phyloP scores from a whole-genome alignment of 495 filamentous ascomycete genomes.

The Thozetella sp. region DNA sequence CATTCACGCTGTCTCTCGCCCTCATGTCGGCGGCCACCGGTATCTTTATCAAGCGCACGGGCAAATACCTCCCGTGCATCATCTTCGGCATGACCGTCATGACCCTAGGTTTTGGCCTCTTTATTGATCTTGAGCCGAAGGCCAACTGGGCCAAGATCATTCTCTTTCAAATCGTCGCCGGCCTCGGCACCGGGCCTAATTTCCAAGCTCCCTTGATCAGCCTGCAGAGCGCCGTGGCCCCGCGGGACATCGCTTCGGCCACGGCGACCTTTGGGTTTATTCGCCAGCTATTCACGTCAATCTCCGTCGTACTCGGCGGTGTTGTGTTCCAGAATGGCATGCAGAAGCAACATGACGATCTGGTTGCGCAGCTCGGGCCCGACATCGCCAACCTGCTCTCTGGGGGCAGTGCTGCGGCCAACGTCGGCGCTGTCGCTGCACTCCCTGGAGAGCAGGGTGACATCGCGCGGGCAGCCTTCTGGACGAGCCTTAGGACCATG shows the following conservation, averaged over 20 bases:
- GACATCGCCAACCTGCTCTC: conserved; percentile 41
- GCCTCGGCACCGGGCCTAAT: conserved; percentile 66
- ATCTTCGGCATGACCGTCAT: conserved; percentile 57
- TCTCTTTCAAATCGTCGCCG: conserved; percentile 64
- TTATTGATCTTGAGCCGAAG: conserved; percentile 55
- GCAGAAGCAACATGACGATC: conserved; percentile 39
- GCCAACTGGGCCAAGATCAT: conserved; percentile 62
- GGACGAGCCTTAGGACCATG: conserved; percentile 61
- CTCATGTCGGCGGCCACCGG: conserved; percentile 65
- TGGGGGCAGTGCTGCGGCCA: conserved; percentile 58
- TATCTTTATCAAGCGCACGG: conserved; percentile 74
- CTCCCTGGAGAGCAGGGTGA: conserved; percentile 47
- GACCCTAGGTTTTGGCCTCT: conserved; percentile 66
- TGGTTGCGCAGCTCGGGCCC: conserved; percentile 40
- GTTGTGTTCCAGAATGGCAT: conserved; percentile 77
- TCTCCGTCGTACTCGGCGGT: conserved; percentile 76
- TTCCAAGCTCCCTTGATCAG: conserved; percentile 82
- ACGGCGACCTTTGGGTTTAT: conserved; percentile 77
- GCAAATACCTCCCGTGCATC: conserved; percentile 55
- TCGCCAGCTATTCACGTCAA: conserved; percentile 69
- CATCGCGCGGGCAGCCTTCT: conserved; percentile 56
- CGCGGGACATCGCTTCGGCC: conserved; percentile 73
- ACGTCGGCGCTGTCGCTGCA: conserved; percentile 52
- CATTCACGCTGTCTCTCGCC: conserved; percentile 72
- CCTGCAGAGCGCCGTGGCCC: conserved; percentile 69